Percentiles rank a stretch among this genome's conserved stretches.
Evolutionary conservation across 2,329 filamentous ascomycete species (phyloP).

Genomic region (Xylariaceae sp.): DNA sequence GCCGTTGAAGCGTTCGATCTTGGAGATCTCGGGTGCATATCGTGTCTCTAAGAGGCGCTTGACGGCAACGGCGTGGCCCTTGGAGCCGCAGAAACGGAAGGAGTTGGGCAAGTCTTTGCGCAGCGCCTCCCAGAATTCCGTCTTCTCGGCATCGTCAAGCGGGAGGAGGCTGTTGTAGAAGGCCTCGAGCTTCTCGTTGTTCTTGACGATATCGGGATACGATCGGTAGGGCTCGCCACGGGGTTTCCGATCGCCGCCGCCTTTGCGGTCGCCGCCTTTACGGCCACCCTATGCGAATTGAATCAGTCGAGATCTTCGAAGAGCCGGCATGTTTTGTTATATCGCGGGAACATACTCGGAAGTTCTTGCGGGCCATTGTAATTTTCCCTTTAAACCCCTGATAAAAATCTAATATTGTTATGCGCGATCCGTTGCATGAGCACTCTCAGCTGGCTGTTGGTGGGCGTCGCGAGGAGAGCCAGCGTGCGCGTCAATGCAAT

Average conservation of each 20-base stretch:
- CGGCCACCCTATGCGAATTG: constrained; percentile 27
- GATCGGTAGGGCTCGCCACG: constrained; percentile 34
- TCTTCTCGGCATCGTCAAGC: constrained; percentile 70
- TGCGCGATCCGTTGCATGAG: neutral
- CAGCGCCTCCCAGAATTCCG: constrained; percentile 78
- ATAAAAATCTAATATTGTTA: neutral
- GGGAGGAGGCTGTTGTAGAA: constrained; percentile 80
- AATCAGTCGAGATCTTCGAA: neutral
- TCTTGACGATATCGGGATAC: constrained; percentile 63
- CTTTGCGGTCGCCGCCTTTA: constrained; percentile 31
- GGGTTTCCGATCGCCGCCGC: constrained; percentile 23
- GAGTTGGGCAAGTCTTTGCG: constrained; percentile 88
- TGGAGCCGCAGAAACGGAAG: constrained; percentile 94
- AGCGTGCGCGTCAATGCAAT: neutral
- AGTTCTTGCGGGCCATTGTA: constrained; percentile 29
- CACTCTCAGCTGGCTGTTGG: neutral
- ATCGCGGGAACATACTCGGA: constrained; percentile 23
- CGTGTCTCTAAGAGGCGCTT: constrained; percentile 80
- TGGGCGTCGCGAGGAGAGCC: neutral
- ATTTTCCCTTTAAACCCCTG: neutral
- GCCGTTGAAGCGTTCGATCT: constrained; percentile 78
- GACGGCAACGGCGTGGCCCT: constrained; percentile 89
- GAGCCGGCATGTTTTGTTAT: neutral
- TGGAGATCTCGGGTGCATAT: constrained; percentile 86
- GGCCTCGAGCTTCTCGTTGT: constrained; percentile 77